Evolutionary conservation across 768 basidiomycete species (phyloP).

Genomic region (Filobasidium floriforme): DNA sequence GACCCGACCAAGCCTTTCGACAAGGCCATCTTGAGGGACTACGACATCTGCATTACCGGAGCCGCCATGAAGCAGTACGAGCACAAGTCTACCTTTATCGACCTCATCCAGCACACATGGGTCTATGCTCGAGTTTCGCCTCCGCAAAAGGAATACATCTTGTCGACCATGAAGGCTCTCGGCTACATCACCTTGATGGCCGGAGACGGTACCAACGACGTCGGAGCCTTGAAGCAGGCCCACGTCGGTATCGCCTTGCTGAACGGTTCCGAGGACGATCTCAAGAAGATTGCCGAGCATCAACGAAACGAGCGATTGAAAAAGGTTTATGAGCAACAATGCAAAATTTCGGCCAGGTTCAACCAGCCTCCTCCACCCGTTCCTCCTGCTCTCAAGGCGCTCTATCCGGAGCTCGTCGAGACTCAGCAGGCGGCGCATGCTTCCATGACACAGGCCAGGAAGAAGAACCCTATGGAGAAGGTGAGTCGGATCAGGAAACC

Average conservation of each 20-base stretch:
- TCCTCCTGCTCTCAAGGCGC: slow-evolving; percentile 73
- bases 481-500: slow-evolving; percentile 47
- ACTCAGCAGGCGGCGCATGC: slow-evolving; percentile 74
- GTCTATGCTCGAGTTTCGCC: slow-evolving; percentile 98
- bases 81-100: slow-evolving; percentile 58
- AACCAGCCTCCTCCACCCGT: slow-evolving; percentile 90
- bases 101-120: slow-evolving; percentile 89
- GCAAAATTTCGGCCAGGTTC: slow-evolving; percentile 81
- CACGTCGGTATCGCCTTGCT: slow-evolving; percentile 90
- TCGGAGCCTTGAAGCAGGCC: slow-evolving; percentile 95
- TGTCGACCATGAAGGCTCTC: slow-evolving; percentile 77
- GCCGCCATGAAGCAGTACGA: slow-evolving; percentile 84
- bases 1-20: slow-evolving; percentile 74
- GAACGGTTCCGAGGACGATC: slow-evolving; percentile 82
- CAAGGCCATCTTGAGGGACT: slow-evolving; percentile 64
- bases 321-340: slow-evolving; percentile 93
- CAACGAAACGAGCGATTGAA: slow-evolving; percentile 83
- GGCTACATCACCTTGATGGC: slow-evolving; percentile 96
- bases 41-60: slow-evolving; percentile 96
- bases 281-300: slow-evolving; percentile 88
- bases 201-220: slow-evolving; percentile 97
- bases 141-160: slow-evolving; percentile 86
- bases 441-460: slow-evolving; percentile 58
- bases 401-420: slow-evolving; percentile 82
- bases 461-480: slow-evolving; percentile 85